Base-by-base conservation (phyloP, 441 rosid genomes). In the Adansonia gregorii region DNA sequence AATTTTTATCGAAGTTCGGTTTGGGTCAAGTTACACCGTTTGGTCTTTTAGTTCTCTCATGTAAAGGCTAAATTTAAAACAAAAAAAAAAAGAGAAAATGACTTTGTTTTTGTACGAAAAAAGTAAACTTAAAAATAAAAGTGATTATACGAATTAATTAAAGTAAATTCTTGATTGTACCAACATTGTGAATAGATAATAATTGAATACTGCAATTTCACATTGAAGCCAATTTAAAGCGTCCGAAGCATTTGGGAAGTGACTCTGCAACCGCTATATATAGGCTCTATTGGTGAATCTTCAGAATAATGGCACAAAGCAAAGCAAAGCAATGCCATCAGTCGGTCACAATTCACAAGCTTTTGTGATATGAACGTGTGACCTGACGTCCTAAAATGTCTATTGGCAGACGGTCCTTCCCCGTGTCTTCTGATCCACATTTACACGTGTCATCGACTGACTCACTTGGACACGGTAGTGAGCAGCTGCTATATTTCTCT, bases 251-350 rank as follows among this genome's bases (percentile, higher is more conserved):
- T 61, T 11, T 49, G 54, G 59, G 24, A 75, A 52, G 8, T 54
- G 78, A 76, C 78, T 41, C 55, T 17, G n/a, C 48, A 75, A 61
- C 78, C n/a, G 19, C 64, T 51, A 11, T 31, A 51, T 46, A 27
- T 0, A 27, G 35, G 69, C 71, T 46, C 7, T 8, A 3, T 5
- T 0, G 70, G 27, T 63, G 58, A 52, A 63, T 49, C 60, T 46
- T 63, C 27, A 59, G 10, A 19, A 19, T 14, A 43, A 58, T 56
- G 54, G 31, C 48, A 6, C 35, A 27, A 27, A 27, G 35, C 35
- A 27, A 27, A 27, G 35, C 65, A 66, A 39, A 66, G 22, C 46
- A 35, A 35, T 22, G 2, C 39, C 14, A 76, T 61, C 22, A 24
- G 35, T 69, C 35, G 3, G 35, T 27, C 35, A 27, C 35, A 27